Conservation (phyloP, 2,329 filamentous ascomycete genomes). For the Coniochaeta pulveracea region DNA sequence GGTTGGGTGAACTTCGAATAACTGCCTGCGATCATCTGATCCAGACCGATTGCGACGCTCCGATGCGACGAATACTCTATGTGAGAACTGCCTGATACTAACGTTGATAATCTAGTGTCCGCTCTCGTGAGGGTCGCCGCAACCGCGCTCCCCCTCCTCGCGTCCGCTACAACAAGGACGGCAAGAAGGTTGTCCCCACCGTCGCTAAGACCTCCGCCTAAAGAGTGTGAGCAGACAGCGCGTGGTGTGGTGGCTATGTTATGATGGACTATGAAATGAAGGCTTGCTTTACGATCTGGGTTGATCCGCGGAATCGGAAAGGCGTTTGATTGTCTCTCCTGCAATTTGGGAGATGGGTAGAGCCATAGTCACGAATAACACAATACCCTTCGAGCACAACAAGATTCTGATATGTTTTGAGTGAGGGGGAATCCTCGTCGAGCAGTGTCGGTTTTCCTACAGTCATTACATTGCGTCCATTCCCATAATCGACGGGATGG, state of each 20-base stretch:
- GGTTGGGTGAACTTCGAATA: slow-evolving; percentile 19
- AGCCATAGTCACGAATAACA: slow-evolving; percentile 4
- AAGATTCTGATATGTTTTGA: too few species aligned
- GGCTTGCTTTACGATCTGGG: slow-evolving; percentile 3
- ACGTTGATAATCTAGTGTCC: slow-evolving; percentile 58
- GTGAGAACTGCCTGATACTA: too few species aligned
- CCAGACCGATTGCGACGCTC: too few species aligned
- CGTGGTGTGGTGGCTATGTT: not conserved
- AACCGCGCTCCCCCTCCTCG: slow-evolving; percentile 97
- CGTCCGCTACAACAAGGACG: slow-evolving; percentile 99
- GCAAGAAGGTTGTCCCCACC: slow-evolving; percentile 96
- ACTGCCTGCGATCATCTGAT: too few species aligned
- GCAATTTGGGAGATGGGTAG: not conserved
- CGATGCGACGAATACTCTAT: too few species aligned
- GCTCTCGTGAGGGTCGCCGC: slow-evolving; percentile 90
- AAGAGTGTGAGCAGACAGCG: not conserved
- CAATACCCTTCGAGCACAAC: not conserved
- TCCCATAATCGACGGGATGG: too few species aligned
- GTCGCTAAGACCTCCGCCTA: too few species aligned
- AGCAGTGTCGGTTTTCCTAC: too few species aligned
- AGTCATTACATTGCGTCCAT: too few species aligned
- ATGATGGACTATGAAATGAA: slow-evolving; percentile 4
- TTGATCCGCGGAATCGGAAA: not conserved
- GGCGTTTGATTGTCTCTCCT: slow-evolving; percentile 3
- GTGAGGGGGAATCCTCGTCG: too few species aligned